Percentiles rank a stretch among this genome's conserved stretches.
Conservation (phyloP, 208 protist genomes). For the Polymyxa betae region DNA sequence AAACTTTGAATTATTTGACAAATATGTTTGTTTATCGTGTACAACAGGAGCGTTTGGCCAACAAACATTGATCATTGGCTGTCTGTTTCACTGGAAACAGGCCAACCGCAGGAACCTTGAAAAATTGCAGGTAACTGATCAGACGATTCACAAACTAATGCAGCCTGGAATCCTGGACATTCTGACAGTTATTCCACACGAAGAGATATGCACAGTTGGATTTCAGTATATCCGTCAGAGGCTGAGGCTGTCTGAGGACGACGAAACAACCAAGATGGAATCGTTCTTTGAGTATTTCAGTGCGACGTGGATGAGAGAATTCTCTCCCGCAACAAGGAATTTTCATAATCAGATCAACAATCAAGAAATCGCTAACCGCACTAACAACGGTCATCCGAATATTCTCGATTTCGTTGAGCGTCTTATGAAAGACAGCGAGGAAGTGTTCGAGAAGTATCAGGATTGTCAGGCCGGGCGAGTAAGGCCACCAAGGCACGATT, state of each 20-base stretch:
- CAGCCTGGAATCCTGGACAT: background rate
- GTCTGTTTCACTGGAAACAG: background rate
- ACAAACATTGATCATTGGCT: background rate
- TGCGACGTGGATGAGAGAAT: background rate
- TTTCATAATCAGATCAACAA: background rate
- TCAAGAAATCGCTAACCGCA: background rate
- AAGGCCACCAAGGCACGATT: too few species aligned
- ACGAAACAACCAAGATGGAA: background rate
- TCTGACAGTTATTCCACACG: background rate
- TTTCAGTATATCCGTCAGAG: background rate
- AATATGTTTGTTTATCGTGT: background rate
- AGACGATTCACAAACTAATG: background rate
- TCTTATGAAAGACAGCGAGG: too few species aligned
- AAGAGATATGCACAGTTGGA: background rate
- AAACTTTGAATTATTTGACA: background rate
- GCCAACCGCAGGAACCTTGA: background rate
- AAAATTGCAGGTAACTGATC: background rate
- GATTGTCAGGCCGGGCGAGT: too few species aligned
- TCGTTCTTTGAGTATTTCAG: background rate
- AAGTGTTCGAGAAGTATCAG: too few species aligned
- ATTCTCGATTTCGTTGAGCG: too few species aligned
- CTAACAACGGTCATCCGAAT: too few species aligned
- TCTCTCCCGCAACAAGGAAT: background rate
- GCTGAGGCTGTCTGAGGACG: background rate
- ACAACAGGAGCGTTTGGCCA: background rate